Evolutionary conservation across 495 filamentous ascomycete species (phyloP).

Genomic region (Ascodesmis nigricans): DNA sequence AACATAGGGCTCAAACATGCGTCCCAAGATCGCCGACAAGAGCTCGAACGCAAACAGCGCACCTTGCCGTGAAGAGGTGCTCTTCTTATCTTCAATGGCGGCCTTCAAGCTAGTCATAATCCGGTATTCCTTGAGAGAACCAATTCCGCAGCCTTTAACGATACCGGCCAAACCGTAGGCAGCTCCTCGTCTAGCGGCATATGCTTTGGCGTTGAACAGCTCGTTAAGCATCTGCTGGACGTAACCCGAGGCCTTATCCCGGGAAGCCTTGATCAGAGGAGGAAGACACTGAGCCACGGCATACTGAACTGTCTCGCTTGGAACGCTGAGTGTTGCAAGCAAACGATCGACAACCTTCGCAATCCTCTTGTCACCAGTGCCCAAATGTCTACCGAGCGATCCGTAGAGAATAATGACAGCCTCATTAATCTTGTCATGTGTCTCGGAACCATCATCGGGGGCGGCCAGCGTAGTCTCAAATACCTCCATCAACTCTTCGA

Average conservation of each 20-base stretch:
- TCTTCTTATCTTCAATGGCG: slow-evolving; percentile 79
- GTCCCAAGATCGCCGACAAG: slow-evolving; percentile 59
- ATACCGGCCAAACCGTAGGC: slow-evolving; percentile 89
- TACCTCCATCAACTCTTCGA: slow-evolving; percentile 78
- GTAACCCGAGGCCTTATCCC: slow-evolving; percentile 54
- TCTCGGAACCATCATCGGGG: slow-evolving; percentile 54
- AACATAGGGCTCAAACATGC: slow-evolving; percentile 84
- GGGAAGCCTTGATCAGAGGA: slow-evolving; percentile 59
- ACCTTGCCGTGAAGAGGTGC: slow-evolving; percentile 67
- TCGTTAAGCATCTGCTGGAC: slow-evolving; percentile 58
- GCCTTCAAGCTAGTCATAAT: slow-evolving; percentile 57
- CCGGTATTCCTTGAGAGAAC: slow-evolving; percentile 61
- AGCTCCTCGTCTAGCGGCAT: slow-evolving; percentile 73
- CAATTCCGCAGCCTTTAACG: slow-evolving; percentile 62
- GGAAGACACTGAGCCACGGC: slow-evolving; percentile 86
- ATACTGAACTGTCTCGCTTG: slow-evolving; percentile 92
- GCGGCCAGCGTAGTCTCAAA: slow-evolving; percentile 68
- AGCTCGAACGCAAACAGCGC: slow-evolving; percentile 80
- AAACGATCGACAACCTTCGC: slow-evolving; percentile 67
- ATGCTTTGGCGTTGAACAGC: slow-evolving; percentile 63
- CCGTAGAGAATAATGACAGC: slow-evolving; percentile 94
- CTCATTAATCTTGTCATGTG: slow-evolving; percentile 74
- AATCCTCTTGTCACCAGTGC: slow-evolving; percentile 58
- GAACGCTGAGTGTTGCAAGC: slow-evolving; percentile 67
- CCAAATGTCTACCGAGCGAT: slow-evolving; percentile 69